Percentiles rank a stretch among this genome's conserved stretches.
Evolutionary conservation across 305 asterid genomes (phyloP).

Genomic region (Fraxinus sp.): DNA sequence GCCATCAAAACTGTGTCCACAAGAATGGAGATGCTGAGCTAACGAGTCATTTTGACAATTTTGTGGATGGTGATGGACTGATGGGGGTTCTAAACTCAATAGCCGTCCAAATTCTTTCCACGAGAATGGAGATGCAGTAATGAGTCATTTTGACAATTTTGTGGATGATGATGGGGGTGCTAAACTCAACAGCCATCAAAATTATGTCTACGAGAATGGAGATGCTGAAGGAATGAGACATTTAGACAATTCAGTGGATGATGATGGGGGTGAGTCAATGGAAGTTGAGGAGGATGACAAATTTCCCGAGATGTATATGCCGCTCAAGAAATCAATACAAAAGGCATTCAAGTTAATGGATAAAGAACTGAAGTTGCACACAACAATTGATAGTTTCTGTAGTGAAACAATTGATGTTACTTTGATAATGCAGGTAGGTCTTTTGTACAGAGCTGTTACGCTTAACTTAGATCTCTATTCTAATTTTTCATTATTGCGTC

Average conservation of each 20-base stretch:
- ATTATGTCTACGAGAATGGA: constrained; percentile 19
- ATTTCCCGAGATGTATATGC: constrained; percentile 66
- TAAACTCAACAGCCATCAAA: constrained; percentile 21
- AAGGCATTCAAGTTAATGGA: constrained; percentile 88
- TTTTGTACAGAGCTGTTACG: not conserved
- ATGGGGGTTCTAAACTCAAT: not conserved
- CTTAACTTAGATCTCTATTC: not conserved
- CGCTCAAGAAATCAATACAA: constrained; percentile 62
- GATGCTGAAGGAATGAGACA: constrained; percentile 48
- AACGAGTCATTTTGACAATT: constrained; percentile 42
- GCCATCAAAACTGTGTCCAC: constrained; percentile 8
- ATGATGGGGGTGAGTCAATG: constrained; percentile 57
- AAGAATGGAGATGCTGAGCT: constrained; percentile 35
- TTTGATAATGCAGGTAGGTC: constrained; percentile 64
- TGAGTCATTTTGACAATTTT: constrained; percentile 60
- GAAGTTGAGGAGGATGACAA: constrained; percentile 65
- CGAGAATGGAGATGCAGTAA: constrained; percentile 37
- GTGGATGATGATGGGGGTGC: constrained; percentile 62
- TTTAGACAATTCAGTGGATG: constrained; percentile 66
- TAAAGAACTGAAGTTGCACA: constrained; percentile 80
- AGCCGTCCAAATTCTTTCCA: constrained; percentile 8
- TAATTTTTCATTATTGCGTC: not conserved
- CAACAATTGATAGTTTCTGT: constrained; percentile 77
- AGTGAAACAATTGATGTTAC: constrained; percentile 87
- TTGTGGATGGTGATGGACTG: not conserved